phyloP scores from a whole-genome alignment of 805 yeast genomes.

The Allodekkera sacchari region DNA sequence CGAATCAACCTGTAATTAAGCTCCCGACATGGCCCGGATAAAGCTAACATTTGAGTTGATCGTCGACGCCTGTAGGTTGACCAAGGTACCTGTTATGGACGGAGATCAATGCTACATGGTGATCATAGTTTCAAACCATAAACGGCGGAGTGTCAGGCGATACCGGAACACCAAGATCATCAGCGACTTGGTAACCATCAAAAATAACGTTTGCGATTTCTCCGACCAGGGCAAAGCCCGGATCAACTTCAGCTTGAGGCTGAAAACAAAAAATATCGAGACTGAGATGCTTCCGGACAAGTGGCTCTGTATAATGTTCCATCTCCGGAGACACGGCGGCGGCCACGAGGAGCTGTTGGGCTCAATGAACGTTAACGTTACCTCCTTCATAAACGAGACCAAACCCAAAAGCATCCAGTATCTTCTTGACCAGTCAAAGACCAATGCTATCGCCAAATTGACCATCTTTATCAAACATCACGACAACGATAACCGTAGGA shows the following conservation, averaged over 20 bases:
- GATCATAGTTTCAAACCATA: constrained; percentile 14
- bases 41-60: constrained; percentile 43
- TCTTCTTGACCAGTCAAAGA: constrained; percentile 66
- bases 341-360: constrained; percentile 52
- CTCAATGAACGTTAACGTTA: constrained; percentile 51
- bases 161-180: constrained; percentile 15
- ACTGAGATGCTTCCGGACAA: constrained; percentile 34
- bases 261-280: constrained; percentile 24
- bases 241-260: constrained; percentile 29
- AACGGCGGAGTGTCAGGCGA: constrained; percentile 8
- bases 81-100: constrained; percentile 76
- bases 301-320: constrained; percentile 31
- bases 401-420: constrained; percentile 51
- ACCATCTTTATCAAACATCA: constrained; percentile 29
- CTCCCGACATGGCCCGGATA: not conserved
- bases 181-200: constrained; percentile 27
- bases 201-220: constrained; percentile 47
- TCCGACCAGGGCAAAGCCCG: constrained; percentile 18
- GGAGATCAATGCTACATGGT: constrained; percentile 57
- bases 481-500: no score
- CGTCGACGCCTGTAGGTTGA: constrained; percentile 55
- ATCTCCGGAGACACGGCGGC: constrained; percentile 20
- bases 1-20: not conserved
- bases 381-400: constrained; percentile 58
- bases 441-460: constrained; percentile 69